Base-by-base conservation (phyloP, 2,329 filamentous ascomycete species). In the Fusarium begoniae region DNA sequence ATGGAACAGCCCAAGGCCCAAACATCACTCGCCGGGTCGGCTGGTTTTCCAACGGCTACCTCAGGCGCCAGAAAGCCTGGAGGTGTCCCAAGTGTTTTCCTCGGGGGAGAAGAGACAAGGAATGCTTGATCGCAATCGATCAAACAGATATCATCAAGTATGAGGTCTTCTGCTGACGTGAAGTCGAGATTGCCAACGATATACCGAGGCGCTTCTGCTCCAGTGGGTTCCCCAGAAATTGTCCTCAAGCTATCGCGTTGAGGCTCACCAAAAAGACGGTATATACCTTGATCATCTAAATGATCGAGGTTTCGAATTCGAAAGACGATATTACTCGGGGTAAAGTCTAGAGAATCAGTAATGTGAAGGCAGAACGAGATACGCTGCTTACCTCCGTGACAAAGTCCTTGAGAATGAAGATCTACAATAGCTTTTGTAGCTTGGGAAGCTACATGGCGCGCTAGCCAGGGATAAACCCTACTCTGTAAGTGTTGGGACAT, bases 1-100 rank as follows among this genome's bases (percentile, higher is more conserved):
- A 75, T 59, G 6, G 61, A n/a, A 26, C 60, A 63, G 15, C 53
- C 43, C 12, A 73, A 11, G 12, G 70, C 63, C 72, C 72, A 74
- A 18, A 73, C 53, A 37, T 74, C 72, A 40, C 70, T 70, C 7
- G 60, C 59, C 1, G 63, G 60, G 45, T 66, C 44, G 20, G 57
- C 43, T 1, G 43, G 43, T 18, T 44, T 66, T n/a, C 63, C 63
- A 38, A 50, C 37, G 4, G 58, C 63, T 1, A 66, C 37, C 9
- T 66, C 58, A 5, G 63, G 58, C 3, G 58, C 58, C 4, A 63
- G 37, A 24, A 56, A 57, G 18, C 50, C 51, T 26, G 28, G 20
- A 18, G 59, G 64, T n/a, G 24, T 57, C 24, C 43, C 51, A 13
- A 63, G 43, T 24, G 13, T n/a, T 26, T 63, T 35, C 2, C 3